phyloP scores from a whole-genome alignment of 139 green algal species.

The Ostreobium quekettii region DNA sequence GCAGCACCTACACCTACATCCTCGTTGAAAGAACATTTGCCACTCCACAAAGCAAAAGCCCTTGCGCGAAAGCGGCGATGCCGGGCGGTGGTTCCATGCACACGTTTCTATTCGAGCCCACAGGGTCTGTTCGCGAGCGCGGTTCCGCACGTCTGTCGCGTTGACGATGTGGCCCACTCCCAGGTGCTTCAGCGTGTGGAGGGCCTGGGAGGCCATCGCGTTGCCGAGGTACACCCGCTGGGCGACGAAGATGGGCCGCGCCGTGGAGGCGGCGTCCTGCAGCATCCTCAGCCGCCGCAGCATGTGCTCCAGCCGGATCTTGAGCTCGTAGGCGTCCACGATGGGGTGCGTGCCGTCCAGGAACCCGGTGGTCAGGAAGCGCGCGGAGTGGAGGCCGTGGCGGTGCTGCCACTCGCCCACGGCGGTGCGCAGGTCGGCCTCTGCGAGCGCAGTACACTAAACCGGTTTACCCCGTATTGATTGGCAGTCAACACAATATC shows the following conservation, averaged over 20 bases:
- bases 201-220: conserved; percentile 59
- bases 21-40: no score
- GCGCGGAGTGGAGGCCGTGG: conserved; percentile 25
- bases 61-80: no score
- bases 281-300: conserved; percentile 64
- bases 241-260: conserved; percentile 39
- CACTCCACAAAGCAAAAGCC: no score
- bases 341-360: conserved; percentile 68
- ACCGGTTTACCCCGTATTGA: no score
- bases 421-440: conserved; percentile 42
- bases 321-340: conserved; percentile 80
- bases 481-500: no score
- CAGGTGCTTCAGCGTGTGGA: conserved; percentile 65
- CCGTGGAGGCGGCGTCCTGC: conserved; percentile 44
- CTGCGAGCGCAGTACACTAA: no score
- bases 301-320: conserved; percentile 75
- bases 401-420: conserved; percentile 64
- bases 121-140: no score
- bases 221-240: conserved; percentile 62
- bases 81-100: no score
- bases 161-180: conserved; percentile 84
- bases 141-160: conserved; percentile 48
- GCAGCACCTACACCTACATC: no score
- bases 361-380: conserved; percentile 69
- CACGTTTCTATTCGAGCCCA: no score